Evolutionary conservation across 129 eudicot genomes (phyloP).

Genomic region (Gnaphalium uliginosum): DNA sequence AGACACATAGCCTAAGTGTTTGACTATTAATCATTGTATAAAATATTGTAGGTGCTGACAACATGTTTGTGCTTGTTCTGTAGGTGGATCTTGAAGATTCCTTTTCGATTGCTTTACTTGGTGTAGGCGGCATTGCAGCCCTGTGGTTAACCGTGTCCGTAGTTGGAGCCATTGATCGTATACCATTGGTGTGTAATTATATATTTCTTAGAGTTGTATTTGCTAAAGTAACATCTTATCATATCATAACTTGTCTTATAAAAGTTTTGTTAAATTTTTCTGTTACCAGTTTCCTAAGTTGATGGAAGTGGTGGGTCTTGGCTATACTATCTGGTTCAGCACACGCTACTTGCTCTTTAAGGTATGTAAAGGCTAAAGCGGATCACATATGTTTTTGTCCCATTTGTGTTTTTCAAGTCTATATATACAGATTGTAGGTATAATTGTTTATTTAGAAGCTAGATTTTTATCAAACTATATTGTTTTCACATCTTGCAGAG

Average conservation of each 20-base stretch:
- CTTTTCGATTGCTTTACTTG: slow-evolving; percentile 51
- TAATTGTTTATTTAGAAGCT: not conserved
- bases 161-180: slow-evolving; percentile 72
- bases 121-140: slow-evolving; percentile 53
- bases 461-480: not conserved
- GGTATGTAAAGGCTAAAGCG: slow-evolving; percentile 51
- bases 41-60: not conserved
- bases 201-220: not conserved
- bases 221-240: slow-evolving; percentile 18
- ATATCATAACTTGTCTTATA: slow-evolving; percentile 11
- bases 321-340: slow-evolving; percentile 80
- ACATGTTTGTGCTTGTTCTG: slow-evolving; percentile 2
- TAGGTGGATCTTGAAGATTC: slow-evolving; percentile 66
- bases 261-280: not conserved
- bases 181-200: slow-evolving; percentile 65
- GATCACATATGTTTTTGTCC: not conserved
- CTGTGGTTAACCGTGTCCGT: slow-evolving; percentile 67
- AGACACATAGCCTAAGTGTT: not conserved
- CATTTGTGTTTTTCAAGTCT: too few species aligned
- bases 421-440: not conserved
- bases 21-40: not conserved
- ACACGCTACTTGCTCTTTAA: slow-evolving; percentile 76
- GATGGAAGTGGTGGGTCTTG: slow-evolving; percentile 88
- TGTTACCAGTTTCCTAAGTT: slow-evolving; percentile 65
- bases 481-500: slow-evolving; percentile 43